Evolutionary conservation across 192 early-diverging fungal species (phyloP), one percentile per base, ranked within the genome.

Genomic region (Coemansia umbellata): DNA sequence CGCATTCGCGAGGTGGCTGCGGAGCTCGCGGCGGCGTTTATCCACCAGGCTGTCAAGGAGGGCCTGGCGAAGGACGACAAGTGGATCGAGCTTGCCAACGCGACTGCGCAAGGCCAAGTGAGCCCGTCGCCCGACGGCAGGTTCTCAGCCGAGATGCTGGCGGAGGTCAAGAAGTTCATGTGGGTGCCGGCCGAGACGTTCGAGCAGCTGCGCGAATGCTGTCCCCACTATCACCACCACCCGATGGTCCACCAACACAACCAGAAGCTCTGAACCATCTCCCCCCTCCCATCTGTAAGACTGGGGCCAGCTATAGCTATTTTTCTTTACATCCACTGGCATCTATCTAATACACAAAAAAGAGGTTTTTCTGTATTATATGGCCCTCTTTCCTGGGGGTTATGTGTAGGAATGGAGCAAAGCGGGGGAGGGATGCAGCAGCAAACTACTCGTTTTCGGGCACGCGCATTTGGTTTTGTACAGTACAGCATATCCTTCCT

Each of bases 1-100:
- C 48, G 48, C 1, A 90, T 95, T 43, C 85, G 92, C 31, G 81
- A 88, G 28, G 85, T 89, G 24, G 85, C 83, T 23, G 81, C 85
- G 5, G 61, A 82, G 50, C 80, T 95, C 5, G 88, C 90, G 30
- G 80, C 84, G 0, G 85, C 83, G n/a, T 84, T 95, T 14, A 77
- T 84, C 27, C 47, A 76, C 23, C 73, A 80, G 59, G 58, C 79
- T 5, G 80, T 74, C 27, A 61, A 57, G 23, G 80, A 81, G 54
- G 79, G 69, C 8, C 43, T 80, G 33, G 71, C 72, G 3, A 48
- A 59, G 21, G 66, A 81, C 58, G 8, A 55, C 13, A 62, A 79
- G 41, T 54, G 54, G 13, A 63, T 79, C 51, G 33, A 61, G 31
- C 32, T 79, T 41, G 75, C 68, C 30, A 44, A 66, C 41, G 31